Conservation (phyloP, 75 land plant genomes). For the Picea glauca region DNA sequence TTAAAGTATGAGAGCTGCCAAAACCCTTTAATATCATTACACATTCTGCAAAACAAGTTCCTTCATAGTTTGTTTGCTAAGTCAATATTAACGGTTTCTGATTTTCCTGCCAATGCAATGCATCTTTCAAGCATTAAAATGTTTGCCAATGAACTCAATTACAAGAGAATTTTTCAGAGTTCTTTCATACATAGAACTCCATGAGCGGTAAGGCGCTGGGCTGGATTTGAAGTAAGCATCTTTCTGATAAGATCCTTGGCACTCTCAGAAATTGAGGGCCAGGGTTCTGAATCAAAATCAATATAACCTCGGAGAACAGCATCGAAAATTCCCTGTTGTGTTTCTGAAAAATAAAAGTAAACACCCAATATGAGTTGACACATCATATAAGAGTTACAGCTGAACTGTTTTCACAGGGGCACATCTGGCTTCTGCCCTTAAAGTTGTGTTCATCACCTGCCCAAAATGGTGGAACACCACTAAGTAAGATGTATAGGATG, state of each 20-base stretch:
- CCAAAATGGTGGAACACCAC: constrained; percentile 89
- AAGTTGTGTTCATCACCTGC: constrained; percentile 45
- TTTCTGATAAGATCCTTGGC: constrained; percentile 85
- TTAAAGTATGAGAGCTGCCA: not conserved
- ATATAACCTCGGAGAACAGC: constrained; percentile 71
- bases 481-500: constrained; percentile 77
- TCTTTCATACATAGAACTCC: constrained; percentile 63
- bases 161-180: not conserved
- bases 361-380: constrained; percentile 4
- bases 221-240: constrained; percentile 57
- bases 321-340: constrained; percentile 81
- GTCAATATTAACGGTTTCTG: not conserved
- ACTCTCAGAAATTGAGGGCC: constrained; percentile 84
- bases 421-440: not conserved
- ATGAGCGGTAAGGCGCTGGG: constrained; percentile 73
- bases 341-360: constrained; percentile 29
- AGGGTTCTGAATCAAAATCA: constrained; percentile 82
- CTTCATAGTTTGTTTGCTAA: not conserved
- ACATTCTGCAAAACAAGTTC: not conserved
- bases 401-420: not conserved
- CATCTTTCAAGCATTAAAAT: not conserved
- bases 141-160: not conserved
- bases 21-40: not conserved
- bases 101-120: not conserved
- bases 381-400: not conserved